Conservation (phyloP, 2,329 filamentous ascomycete genomes). For the Fusarium newnesense region DNA sequence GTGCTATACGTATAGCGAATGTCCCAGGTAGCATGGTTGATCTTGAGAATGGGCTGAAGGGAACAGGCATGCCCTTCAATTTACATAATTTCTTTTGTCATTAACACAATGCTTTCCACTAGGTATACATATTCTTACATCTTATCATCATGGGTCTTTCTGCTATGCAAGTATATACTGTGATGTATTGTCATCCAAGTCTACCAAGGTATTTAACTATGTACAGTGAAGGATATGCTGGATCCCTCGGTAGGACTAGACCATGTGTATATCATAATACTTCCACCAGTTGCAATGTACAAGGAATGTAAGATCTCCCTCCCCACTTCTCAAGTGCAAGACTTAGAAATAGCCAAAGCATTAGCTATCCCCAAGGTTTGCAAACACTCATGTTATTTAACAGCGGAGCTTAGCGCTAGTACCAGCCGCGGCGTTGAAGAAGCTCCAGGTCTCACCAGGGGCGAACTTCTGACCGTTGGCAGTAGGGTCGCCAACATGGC, state of each 20-base stretch:
- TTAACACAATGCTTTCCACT: fast-evolving
- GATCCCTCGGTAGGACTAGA: background rate
- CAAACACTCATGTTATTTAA: background rate
- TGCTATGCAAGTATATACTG: background rate
- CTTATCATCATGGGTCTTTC: fast-evolving
- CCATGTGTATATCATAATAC: background rate
- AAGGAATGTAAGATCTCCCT: background rate
- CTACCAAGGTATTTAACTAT: background rate
- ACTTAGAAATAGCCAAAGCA: background rate
- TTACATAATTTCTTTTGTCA: background rate
- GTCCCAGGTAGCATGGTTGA: background rate
- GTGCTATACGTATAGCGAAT: background rate
- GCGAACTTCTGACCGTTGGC: conserved; percentile 33
- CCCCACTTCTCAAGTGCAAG: background rate
- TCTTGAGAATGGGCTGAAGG: fast-evolving
- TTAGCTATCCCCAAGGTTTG: fast-evolving
- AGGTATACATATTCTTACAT: fast-evolving
- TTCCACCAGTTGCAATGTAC: conserved; percentile 3
- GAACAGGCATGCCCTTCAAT: background rate
- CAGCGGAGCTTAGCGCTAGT: conserved; percentile 6
- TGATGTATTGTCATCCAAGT: background rate
- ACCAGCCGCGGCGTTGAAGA: conserved; percentile 36
- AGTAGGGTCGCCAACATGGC: conserved; percentile 38
- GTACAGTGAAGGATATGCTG: background rate
- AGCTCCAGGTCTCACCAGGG: conserved; percentile 38